Base-by-base conservation (phyloP, 2,329 filamentous ascomycete species). In the Gremmenia infestans region DNA sequence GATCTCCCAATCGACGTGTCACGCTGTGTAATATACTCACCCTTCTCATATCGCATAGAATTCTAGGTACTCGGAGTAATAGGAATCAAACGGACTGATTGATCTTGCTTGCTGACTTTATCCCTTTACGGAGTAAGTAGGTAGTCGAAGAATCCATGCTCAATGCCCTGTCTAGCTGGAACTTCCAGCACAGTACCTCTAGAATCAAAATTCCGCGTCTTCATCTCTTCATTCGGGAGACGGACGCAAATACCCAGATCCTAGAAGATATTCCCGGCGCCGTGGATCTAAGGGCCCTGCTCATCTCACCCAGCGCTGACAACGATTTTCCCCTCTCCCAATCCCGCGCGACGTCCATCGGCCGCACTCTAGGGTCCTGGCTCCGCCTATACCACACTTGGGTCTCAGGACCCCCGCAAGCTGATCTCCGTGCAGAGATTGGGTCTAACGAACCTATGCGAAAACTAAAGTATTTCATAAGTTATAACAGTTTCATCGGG, bases 251-350 rank as follows among this genome's bases (percentile, higher is more conserved):
- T 56, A 83, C 76, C 0, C 80, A 81, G 52, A 64, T 84, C 17
- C 74, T 80, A 32, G 78, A 83, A 57, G 79, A 79, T 55, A 70
- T 83, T 2, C 72, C 73, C 4, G 63, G 72, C 17, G 73, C 77
- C 3, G 64, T 75, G 23, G 75, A 76, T 55, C 68, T 85, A 12
- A 84, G 83, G 64, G 64, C 72, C 23, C 67, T 73, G 3, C 73
- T 71, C 36, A 56, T 68, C 4, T 59, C 66, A 1, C 62, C 54
- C 12, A 55, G 2, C 1, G 28, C 50, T 17, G 36, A 49, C 14
- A 25, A 28, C 5, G 14, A 47, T 40, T 45, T 70, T 52, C 59
- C 68, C 19, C 48, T 70, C 53, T 59, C 68, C 19, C 71, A 72
- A 28, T 74, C 56, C 25, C 72, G 57, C 36, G 68, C 5, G 69